Evolutionary conservation across 179 eudicot species (phyloP).

Genomic region (Drosera spatulata): DNA sequence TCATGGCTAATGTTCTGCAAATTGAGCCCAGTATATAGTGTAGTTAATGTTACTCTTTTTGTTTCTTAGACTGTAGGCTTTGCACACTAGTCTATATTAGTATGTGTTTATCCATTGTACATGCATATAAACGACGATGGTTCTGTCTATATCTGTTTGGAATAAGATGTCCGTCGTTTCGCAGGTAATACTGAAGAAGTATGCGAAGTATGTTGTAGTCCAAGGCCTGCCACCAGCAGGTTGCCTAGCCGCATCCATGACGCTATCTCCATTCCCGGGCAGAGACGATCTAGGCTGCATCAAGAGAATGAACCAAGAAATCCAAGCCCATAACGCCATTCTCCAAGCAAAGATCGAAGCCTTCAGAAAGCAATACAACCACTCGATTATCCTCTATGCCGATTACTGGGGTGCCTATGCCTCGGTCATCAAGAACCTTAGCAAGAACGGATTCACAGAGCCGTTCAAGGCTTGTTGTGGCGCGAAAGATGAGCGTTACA

Average conservation of each 20-base stretch:
- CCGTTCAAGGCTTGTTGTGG: slow-evolving; percentile 65
- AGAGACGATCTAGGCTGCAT: slow-evolving; percentile 62
- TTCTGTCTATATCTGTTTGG: no score
- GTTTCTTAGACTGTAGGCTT: no score
- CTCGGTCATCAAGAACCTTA: slow-evolving; percentile 21
- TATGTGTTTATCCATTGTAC: no score
- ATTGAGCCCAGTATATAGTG: no score
- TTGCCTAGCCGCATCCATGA: slow-evolving; percentile 60
- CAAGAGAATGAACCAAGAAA: slow-evolving; percentile 24
- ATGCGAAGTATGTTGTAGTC: slow-evolving; percentile 71
- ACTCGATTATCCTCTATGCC: slow-evolving; percentile 41
- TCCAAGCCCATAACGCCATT: slow-evolving; percentile 38
- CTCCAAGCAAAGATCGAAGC: slow-evolving; percentile 29
- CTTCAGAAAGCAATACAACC: slow-evolving; percentile 33
- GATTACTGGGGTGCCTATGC: slow-evolving; percentile 62
- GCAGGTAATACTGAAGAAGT: slow-evolving; percentile 60
- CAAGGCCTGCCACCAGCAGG: slow-evolving; percentile 89
- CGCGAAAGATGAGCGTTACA: slow-evolving; percentile 34
- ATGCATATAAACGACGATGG: no score
- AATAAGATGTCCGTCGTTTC: no score
- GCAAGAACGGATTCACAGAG: slow-evolving; percentile 49
- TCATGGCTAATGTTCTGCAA: no score
- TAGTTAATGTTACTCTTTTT: no score
- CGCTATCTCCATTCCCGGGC: slow-evolving; percentile 27
- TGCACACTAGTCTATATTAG: no score